These are phyloP conservation scores for Stemphylium lycopersici DNA, from an alignment of 2,329 filamentous ascomycete species.

Conservation along the genomic window DNA sequence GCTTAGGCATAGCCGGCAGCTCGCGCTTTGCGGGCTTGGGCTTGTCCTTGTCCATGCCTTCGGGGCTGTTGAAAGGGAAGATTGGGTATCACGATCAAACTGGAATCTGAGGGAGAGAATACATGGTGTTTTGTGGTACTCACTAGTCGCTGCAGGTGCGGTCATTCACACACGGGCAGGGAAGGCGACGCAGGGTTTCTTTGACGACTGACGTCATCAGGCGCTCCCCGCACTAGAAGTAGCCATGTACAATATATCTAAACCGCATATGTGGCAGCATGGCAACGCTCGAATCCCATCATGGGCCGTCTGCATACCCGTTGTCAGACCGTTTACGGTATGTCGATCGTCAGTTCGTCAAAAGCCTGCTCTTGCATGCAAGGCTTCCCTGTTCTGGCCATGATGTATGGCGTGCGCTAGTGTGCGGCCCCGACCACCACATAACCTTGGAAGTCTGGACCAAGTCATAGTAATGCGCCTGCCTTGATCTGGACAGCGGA, in stretches of 20 bases:
- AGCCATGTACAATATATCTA: slow-evolving; percentile 3
- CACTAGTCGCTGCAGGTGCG: slow-evolving; percentile 7
- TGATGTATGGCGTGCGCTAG: no score
- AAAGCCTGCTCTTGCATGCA: neutral
- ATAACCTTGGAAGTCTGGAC: no score
- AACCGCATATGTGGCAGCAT: neutral
- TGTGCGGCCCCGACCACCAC: no score
- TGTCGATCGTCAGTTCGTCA: neutral
- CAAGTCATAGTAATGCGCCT: no score
- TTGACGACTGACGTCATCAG: slow-evolving; percentile 19
- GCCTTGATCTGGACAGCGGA: no score
- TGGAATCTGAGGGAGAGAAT: neutral
- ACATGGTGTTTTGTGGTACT: slow-evolving; percentile 6
- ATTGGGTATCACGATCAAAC: neutral
- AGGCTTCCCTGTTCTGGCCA: neutral
- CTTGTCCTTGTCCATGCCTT: slow-evolving; percentile 12
- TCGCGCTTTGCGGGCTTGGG: slow-evolving; percentile 9
- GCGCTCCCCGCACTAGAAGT: slow-evolving; percentile 7
- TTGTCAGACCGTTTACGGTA: neutral
- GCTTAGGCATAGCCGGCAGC: slow-evolving; percentile 12
- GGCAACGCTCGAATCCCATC: no score
- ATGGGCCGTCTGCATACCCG: no score
- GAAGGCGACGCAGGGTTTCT: slow-evolving; percentile 4
- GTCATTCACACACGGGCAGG: slow-evolving; percentile 6
- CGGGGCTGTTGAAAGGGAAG: neutral